Evolutionary conservation across 495 filamentous ascomycete genomes (phyloP).

Genomic region (Penicillium angulare): DNA sequence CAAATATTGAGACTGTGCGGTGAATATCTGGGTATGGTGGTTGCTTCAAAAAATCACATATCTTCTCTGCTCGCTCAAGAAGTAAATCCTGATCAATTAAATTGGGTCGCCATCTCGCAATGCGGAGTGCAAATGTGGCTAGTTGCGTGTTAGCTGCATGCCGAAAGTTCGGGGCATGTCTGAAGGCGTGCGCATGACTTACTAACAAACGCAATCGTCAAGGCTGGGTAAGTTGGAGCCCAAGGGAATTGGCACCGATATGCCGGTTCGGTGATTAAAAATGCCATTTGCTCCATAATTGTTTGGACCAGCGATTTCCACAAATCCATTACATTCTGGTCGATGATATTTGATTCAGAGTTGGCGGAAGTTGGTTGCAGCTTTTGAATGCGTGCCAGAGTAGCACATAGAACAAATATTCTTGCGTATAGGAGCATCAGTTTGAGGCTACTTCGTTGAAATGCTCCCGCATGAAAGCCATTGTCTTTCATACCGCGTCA

Average conservation of each 20-base stretch:
- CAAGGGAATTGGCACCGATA: conserved; percentile 41
- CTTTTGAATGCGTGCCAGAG: conserved; percentile 41
- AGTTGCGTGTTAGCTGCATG: conserved; percentile 1
- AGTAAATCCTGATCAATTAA: conserved; percentile 36
- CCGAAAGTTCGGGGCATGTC: neutral
- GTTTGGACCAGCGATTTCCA: conserved; percentile 39
- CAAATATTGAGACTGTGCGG: conserved; percentile 44
- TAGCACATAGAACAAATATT: conserved; percentile 38
- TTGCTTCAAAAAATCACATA: conserved; percentile 41
- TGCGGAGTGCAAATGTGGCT: conserved; percentile 43
- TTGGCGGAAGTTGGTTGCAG: conserved; percentile 26
- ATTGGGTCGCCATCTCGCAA: conserved; percentile 41
- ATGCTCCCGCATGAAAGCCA: conserved; percentile 28
- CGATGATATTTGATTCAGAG: conserved; percentile 21
- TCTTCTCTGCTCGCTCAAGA: conserved; percentile 36
- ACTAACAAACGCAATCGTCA: conserved; percentile 46
- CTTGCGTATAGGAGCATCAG: conserved; percentile 40
- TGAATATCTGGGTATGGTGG: conserved; percentile 46
- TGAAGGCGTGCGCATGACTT: conserved; percentile 18
- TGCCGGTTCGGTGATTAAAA: conserved; percentile 35
- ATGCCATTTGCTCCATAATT: conserved; percentile 39
- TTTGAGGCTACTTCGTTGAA: conserved; percentile 42
- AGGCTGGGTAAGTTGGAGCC: conserved; percentile 41
- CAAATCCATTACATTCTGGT: conserved; percentile 29
- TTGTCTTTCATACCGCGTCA: neutral